phyloP scores from a whole-genome alignment of 2,329 filamentous ascomycete species.

The Fusarium equiseti region DNA sequence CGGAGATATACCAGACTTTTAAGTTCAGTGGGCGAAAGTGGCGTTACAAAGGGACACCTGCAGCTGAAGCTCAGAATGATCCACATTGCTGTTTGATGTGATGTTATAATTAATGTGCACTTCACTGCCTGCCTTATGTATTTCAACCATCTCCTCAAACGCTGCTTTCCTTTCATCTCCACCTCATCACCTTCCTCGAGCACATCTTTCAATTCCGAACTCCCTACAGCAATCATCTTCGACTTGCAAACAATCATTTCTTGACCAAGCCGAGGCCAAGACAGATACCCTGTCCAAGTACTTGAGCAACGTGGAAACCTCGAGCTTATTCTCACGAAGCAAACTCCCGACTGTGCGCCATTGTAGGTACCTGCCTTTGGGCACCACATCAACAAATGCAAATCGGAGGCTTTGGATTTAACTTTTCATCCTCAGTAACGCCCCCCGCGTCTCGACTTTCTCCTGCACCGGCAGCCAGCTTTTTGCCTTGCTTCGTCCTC shows the following conservation, averaged over 20 bases:
- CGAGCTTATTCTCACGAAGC: conserved; percentile 27
- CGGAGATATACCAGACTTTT: background rate
- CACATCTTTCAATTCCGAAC: background rate
- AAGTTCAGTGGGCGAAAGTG: conserved; percentile 4
- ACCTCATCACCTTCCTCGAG: background rate
- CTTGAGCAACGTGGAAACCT: conserved; percentile 11
- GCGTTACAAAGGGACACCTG: conserved; percentile 17
- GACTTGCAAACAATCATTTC: background rate
- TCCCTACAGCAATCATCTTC: background rate
- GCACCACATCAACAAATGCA: conserved; percentile 6
- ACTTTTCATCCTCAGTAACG: conserved; percentile 24
- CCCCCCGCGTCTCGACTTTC: conserved; percentile 9
- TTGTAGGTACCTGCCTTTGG: conserved; percentile 7
- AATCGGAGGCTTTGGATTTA: conserved; percentile 25
- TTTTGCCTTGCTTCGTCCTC: conserved; percentile 13
- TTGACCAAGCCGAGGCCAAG: background rate
- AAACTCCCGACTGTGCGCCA: conserved; percentile 29
- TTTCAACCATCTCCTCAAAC: conserved; percentile 4
- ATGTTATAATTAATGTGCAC: conserved; percentile 11
- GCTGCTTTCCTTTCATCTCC: background rate
- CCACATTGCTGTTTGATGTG: conserved; percentile 16
- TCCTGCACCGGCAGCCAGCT: conserved; percentile 19
- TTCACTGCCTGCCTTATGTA: conserved; percentile 17
- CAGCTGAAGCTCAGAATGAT: conserved; percentile 28
- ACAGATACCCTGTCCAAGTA: conserved; percentile 18